Evolutionary conservation across 805 yeast species (phyloP), one percentile per base, ranked within the genome.

Genomic region (Metschnikowia drakensbergensis): DNA sequence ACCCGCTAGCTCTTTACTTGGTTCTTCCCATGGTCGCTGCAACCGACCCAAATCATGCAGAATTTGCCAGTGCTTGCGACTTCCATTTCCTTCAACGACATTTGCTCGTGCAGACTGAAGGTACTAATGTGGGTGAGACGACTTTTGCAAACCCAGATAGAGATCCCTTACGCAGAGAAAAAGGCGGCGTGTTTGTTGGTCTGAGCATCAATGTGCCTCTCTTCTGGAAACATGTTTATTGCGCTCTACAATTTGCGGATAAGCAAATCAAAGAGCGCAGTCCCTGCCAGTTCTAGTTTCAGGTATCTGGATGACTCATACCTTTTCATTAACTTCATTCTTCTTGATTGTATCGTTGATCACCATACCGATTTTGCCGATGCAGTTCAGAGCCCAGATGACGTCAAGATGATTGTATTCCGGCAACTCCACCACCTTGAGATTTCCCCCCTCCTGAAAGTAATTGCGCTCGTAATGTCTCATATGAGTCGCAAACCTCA

Each of bases 371-470:
- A 92, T 78, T 38, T 74, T 76, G 3, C 80, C 81, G 27, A 80
- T 72, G 1, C 83, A 83, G 60, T 88, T 91, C 58, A 79, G 82
- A 0, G 97, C 92, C 99, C 99, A 92, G 10, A 91, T 71, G 0
- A 90, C 96, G 66, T 92, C 99, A 45, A 92, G 68, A 65, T 92
- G 99, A 13, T 90, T 81, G 63, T 92, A 92, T 7, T 74, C 77
- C 0, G 79, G 77, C 5, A 92, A 51, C 43, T 75, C 76, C 22
- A 71, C 59, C 22, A 68, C 66, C 10, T 64, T 54, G 64, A 77
- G 52, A 64, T 71, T 59, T 31, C 52, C 63, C 52, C 71, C 72
- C 36, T 58, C 64, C 30, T 51, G 52, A 52, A 68, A 77, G n/a
- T 54, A 52, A 1, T 58, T 53, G 1, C 74, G 71, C 65, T 92